Base-by-base conservation (phyloP, 148 eudicot species). In the Euryodendron excelsum region DNA sequence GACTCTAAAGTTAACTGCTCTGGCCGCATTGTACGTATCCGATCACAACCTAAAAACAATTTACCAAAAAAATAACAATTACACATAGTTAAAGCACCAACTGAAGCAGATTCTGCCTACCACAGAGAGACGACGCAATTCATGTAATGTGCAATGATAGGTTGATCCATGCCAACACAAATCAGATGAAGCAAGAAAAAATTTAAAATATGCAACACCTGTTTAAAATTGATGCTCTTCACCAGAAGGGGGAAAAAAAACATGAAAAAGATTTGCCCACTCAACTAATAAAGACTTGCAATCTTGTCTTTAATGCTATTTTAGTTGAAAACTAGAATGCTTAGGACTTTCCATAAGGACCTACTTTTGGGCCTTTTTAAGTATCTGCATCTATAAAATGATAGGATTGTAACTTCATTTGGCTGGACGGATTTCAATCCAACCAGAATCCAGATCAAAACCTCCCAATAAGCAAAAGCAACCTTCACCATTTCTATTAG, bases 21-120 rank as follows among this genome's bases (percentile, higher is more conserved):
- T 21, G 33, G 50, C 30, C 30, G n/a, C 41, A 20, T 27, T 36
- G 5, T 5, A 52, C n/a, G 14, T 25, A 79, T 3, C n/a, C 39
- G 33, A 79, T 36, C 68, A 25, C 39, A 61, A 23, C 17, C 50
- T n/a, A 48, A 65, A 33, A 41, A 50, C 31, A 47, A 20, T 9
- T 36, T 11, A 27, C 56, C 3, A 15, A 2, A 66, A 2, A 4
- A 5, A 13, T 0, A 45, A 28, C 5, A 75, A 1, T 41, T 41
- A 18, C n/a, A 61, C 50, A 10, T 74, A 17, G 68, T 34, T 17
- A 73, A 12, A 31, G 28, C 33, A 74, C 36, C 47, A 66, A 12
- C 66, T 7, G 30, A 73, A 55, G 64, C 31, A 55, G 63, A 73
- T 73, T 73, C 76, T 73, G 48, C 52, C 65, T 11, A 17, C 39